Percentiles rank a stretch among this genome's conserved stretches.
Conservation (phyloP, 139 green algal species). For the Gonium pectorale region DNA sequence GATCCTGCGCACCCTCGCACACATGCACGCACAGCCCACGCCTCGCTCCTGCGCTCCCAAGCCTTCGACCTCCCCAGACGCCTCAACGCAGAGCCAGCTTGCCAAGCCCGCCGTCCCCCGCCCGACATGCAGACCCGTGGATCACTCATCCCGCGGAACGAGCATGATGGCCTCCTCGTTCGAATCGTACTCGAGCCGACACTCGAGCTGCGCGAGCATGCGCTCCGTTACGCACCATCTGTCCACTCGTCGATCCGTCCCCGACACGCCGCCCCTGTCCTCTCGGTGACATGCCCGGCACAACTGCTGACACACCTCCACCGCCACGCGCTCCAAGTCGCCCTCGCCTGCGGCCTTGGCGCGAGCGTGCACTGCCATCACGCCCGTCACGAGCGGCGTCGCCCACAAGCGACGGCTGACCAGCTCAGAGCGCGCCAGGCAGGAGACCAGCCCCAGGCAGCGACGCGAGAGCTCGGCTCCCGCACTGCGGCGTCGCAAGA, state of each 20-base stretch:
- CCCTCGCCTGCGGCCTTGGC: background rate
- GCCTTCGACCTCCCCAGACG: too few species aligned
- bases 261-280: background rate
- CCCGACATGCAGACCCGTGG: too few species aligned
- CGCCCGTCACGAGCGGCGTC: background rate
- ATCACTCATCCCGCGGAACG: background rate
- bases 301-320: slow-evolving; percentile 21
- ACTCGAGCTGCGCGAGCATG: slow-evolving; percentile 35
- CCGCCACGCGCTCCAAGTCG: background rate
- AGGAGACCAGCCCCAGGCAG: slow-evolving; percentile 4
- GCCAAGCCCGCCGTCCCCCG: too few species aligned
- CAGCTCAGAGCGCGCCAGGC: background rate
- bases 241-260: background rate
- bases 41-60: too few species aligned
- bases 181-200: background rate
- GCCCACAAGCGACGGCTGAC: slow-evolving; percentile 16
- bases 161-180: slow-evolving; percentile 29
- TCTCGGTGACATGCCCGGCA: slow-evolving; percentile 2
- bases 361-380: slow-evolving; percentile 1
- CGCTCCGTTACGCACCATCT: background rate
- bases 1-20: too few species aligned
- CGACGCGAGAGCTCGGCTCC: background rate
- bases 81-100: too few species aligned
- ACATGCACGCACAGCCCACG: too few species aligned
- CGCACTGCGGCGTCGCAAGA: background rate